Evolutionary conservation across 1,284 basidiomycete genomes (phyloP).

Genomic region (Cutaneotrichosporon sp.): DNA sequence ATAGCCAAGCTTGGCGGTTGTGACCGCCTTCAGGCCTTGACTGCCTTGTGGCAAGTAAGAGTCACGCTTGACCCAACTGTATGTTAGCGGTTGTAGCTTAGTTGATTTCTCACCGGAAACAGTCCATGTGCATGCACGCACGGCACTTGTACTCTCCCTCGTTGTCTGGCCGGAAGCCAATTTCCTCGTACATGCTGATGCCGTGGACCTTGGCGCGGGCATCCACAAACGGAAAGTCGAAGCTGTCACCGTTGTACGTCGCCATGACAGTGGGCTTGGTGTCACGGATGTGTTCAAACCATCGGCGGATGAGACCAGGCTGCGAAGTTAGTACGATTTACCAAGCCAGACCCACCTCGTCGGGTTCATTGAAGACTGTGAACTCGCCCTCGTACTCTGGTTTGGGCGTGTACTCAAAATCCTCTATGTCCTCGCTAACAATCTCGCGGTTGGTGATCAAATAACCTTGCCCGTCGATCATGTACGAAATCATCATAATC

Average conservation of each 20-base stretch:
- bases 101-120: slow-evolving; percentile 61
- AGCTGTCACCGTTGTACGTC: slow-evolving; percentile 98
- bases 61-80: slow-evolving; percentile 92
- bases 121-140: slow-evolving; percentile 96
- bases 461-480: slow-evolving; percentile 67
- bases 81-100: not conserved
- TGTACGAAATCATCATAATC: slow-evolving; percentile 97
- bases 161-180: slow-evolving; percentile 81
- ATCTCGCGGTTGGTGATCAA: slow-evolving; percentile 98
- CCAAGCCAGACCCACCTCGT: slow-evolving; percentile 61
- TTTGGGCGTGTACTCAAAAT: slow-evolving; percentile 98
- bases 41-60: slow-evolving; percentile 98
- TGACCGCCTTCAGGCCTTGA: slow-evolving; percentile 97
- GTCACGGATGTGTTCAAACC: slow-evolving; percentile 90
- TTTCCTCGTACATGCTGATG: slow-evolving; percentile 94
- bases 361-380: slow-evolving; percentile 87
- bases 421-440: slow-evolving; percentile 93
- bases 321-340: slow-evolving; percentile 31
- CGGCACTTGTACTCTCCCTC: slow-evolving; percentile 96
- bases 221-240: slow-evolving; percentile 98
- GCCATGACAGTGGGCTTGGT: slow-evolving; percentile 94
- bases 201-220: slow-evolving; percentile 81
- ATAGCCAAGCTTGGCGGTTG: slow-evolving; percentile 93
- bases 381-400: slow-evolving; percentile 98
- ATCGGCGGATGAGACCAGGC: slow-evolving; percentile 73